Percentiles rank a stretch among this genome's conserved stretches.
Conservation (phyloP, 2,329 filamentous ascomycete genomes). For the Penicillium paneum region DNA sequence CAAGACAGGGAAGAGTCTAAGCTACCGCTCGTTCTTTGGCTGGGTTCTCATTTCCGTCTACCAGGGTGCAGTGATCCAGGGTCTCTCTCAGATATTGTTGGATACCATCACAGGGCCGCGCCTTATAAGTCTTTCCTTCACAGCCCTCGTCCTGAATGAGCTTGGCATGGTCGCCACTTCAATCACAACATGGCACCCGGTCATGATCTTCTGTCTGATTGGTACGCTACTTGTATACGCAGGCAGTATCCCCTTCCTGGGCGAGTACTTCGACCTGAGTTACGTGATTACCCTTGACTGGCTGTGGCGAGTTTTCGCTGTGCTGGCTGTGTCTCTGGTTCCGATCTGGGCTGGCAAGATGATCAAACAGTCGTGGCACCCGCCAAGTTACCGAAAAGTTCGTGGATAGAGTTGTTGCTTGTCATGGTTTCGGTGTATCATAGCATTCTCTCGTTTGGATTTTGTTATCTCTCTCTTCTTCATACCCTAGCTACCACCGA, state of each 20-base stretch:
- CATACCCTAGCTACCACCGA: background rate
- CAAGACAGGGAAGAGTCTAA: conserved; percentile 80
- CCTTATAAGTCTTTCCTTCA: conserved; percentile 91
- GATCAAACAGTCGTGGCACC: conserved; percentile 78
- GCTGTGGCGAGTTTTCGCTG: conserved; percentile 80
- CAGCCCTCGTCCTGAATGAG: conserved; percentile 88
- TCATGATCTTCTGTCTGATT: conserved; percentile 82
- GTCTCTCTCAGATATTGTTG: conserved; percentile 83
- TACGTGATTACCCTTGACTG: conserved; percentile 80
- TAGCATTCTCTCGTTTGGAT: conserved; percentile 1
- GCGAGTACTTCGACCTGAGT: conserved; percentile 80
- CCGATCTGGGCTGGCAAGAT: conserved; percentile 86
- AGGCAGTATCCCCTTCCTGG: conserved; percentile 79
- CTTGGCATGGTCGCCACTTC: conserved; percentile 96
- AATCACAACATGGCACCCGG: conserved; percentile 92
- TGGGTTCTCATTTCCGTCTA: conserved; percentile 96
- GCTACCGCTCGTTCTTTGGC: conserved; percentile 91
- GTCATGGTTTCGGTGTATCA: background rate
- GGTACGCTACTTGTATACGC: conserved; percentile 80
- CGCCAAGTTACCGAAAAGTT: conserved; percentile 93
- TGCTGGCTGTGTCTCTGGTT: conserved; percentile 74
- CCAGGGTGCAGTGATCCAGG: conserved; percentile 92
- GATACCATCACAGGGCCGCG: conserved; percentile 62
- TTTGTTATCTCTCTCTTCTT: background rate
- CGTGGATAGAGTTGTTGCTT: conserved; percentile 31